These are phyloP conservation scores for Tylopilus sp. DNA, from an alignment of 768 basidiomycete species.

Conservation along the genomic window DNA sequence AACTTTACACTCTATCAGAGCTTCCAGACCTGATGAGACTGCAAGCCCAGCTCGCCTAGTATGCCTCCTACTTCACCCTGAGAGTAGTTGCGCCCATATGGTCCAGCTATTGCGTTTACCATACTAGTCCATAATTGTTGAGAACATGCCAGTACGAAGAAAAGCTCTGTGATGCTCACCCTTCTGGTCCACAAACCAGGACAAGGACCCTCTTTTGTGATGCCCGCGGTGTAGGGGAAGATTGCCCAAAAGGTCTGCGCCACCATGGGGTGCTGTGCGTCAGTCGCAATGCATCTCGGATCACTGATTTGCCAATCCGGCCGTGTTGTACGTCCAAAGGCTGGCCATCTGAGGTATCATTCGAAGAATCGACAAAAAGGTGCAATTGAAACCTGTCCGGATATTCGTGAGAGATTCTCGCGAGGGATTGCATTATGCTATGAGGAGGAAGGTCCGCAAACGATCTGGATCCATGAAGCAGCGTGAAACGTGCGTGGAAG, in stretches of 20 bases:
- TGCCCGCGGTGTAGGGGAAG: slow-evolving; percentile 1
- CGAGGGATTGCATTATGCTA: slow-evolving; percentile 51
- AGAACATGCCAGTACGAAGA: neutral
- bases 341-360: slow-evolving; percentile 17
- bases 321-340: slow-evolving; percentile 39
- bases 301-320: slow-evolving; percentile 48
- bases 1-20: slow-evolving; percentile 33
- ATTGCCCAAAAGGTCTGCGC: slow-evolving; percentile 19
- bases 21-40: slow-evolving; percentile 66
- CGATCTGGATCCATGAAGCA: slow-evolving; percentile 67
- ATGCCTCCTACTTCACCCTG: slow-evolving; percentile 71
- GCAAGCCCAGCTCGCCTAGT: slow-evolving; percentile 60
- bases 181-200: slow-evolving; percentile 82
- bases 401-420: slow-evolving; percentile 42
- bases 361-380: slow-evolving; percentile 57
- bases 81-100: slow-evolving; percentile 70
- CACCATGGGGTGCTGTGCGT: slow-evolving; percentile 30
- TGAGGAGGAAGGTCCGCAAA: slow-evolving; percentile 69
- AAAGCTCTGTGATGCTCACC: slow-evolving; percentile 42
- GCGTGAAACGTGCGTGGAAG: slow-evolving; percentile 55
- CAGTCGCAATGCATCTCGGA: slow-evolving; percentile 42
- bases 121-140: slow-evolving; percentile 45
- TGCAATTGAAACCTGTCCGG: slow-evolving; percentile 55
- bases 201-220: slow-evolving; percentile 52
- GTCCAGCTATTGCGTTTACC: slow-evolving; percentile 72